Evolutionary conservation across 371 early-diverging fungal species (phyloP).

Genomic region (Apophysomyces sp.): DNA sequence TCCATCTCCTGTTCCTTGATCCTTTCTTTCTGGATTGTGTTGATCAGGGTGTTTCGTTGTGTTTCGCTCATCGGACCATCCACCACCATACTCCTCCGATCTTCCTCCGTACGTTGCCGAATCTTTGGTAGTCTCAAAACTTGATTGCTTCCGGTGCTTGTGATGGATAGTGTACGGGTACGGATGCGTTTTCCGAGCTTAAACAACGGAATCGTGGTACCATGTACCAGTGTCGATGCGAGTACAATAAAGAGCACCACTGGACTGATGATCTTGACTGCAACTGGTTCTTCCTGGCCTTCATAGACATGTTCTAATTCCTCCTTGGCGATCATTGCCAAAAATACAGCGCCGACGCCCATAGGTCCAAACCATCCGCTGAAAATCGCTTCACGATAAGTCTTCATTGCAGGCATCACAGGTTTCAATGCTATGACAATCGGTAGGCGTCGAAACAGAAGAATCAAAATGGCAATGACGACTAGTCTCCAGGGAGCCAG

Average conservation of each 20-base stretch:
- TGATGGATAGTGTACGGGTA: constrained; percentile 47
- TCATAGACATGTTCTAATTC: constrained; percentile 38
- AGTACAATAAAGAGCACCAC: constrained; percentile 76
- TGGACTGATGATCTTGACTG: constrained; percentile 49
- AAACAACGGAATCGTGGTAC: constrained; percentile 77
- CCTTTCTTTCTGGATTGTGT: constrained; percentile 29
- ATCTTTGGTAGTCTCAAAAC: constrained; percentile 40
- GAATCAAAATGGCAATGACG: constrained; percentile 66
- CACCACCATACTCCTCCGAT: constrained; percentile 12
- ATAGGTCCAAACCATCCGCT: constrained; percentile 98
- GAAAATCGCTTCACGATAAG: constrained; percentile 83
- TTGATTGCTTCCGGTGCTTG: constrained; percentile 42
- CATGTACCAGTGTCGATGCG: constrained; percentile 77
- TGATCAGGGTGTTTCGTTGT: constrained; percentile 37
- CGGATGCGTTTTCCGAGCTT: constrained; percentile 59
- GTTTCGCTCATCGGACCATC: constrained; percentile 33
- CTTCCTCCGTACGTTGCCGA: constrained; percentile 9
- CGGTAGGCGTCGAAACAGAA: constrained; percentile 86
- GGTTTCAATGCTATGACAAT: constrained; percentile 65
- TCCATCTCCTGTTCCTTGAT: constrained; percentile 2
- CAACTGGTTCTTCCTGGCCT: constrained; percentile 19
- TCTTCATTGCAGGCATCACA: constrained; percentile 73
- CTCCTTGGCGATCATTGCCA: constrained; percentile 61
- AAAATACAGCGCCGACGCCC: constrained; percentile 80
- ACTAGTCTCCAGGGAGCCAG: constrained; percentile 71